Percentiles rank a stretch among this genome's conserved stretches.
Conservation (phyloP, 805 yeast genomes). For the Kurtzmaniella fragi region DNA sequence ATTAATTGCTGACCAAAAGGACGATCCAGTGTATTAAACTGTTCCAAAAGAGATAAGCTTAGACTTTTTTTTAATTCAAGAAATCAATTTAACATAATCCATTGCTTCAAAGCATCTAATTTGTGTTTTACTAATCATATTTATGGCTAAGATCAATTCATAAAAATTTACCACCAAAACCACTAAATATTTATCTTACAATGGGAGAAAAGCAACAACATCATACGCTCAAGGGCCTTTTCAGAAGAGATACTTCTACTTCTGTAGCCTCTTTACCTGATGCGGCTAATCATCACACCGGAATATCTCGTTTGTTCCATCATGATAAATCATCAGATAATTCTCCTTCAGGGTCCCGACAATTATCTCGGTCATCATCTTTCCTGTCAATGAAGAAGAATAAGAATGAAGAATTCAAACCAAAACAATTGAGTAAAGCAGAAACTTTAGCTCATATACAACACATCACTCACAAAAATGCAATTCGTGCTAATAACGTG, state of each 20-base stretch:
- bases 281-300: conserved; percentile 9
- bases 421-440: conserved; percentile 20
- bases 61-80: too few relatives aligned
- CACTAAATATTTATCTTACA: too few relatives aligned
- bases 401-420: conserved; percentile 7
- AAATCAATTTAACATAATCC: too few relatives aligned
- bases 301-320: conserved; percentile 17
- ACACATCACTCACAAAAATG: conserved; percentile 24
- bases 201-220: conserved; percentile 11
- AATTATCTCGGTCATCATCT: conserved; percentile 14
- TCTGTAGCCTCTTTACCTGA: conserved; percentile 2
- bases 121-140: too few relatives aligned
- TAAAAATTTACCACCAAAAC: too few relatives aligned
- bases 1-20: too few relatives aligned
- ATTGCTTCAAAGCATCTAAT: too few relatives aligned
- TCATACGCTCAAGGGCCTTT: conserved; percentile 15
- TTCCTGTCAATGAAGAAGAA: conserved; percentile 15
- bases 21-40: too few relatives aligned
- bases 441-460: conserved; percentile 37
- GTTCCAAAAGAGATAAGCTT: too few relatives aligned
- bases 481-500: conserved; percentile 11
- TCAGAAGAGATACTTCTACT: conserved; percentile 15
- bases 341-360: background rate
- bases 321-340: conserved; percentile 9
- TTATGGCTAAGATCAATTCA: too few relatives aligned